phyloP scores from a whole-genome alignment of 1,284 basidiomycete species.

The Cryptococcus floricola region DNA sequence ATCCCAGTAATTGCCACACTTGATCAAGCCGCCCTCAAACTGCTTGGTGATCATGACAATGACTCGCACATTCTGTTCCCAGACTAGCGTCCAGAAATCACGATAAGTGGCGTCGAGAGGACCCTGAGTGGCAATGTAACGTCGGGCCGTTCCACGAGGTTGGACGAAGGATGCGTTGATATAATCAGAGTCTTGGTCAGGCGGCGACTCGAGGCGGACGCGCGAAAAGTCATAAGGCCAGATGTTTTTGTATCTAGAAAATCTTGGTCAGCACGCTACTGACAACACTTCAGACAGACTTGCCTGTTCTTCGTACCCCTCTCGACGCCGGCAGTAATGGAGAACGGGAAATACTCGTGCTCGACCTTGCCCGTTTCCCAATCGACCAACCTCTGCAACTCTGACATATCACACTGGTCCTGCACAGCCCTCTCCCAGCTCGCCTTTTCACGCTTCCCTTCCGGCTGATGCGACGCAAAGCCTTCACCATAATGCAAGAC shows the following conservation, averaged over 20 bases:
- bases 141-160: constrained; percentile 69
- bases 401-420: constrained; percentile 18
- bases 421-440: constrained; percentile 18
- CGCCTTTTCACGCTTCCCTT: neutral
- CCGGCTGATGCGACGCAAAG: neutral
- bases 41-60: constrained; percentile 81
- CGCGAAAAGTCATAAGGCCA: constrained; percentile 85
- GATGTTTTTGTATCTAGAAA: constrained; percentile 66
- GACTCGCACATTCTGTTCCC: constrained; percentile 56
- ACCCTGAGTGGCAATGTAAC: constrained; percentile 95
- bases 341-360: constrained; percentile 66
- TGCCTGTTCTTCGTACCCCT: constrained; percentile 89
- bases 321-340: constrained; percentile 93
- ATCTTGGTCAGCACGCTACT: constrained; percentile 1
- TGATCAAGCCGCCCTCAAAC: constrained; percentile 79
- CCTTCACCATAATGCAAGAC: constrained; percentile 6
- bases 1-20: constrained; percentile 90
- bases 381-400: constrained; percentile 22
- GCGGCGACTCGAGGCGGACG: constrained; percentile 61
- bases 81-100: constrained; percentile 82
- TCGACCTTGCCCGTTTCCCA: constrained; percentile 9
- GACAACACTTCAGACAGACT: constrained; percentile 28
- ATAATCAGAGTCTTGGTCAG: constrained; percentile 70
- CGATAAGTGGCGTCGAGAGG: constrained; percentile 83
- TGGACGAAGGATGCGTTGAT: constrained; percentile 90